These are phyloP conservation scores for Phyllosticta capitalensis DNA, from an alignment of 2,329 filamentous ascomycete genomes.

Conservation along the genomic window DNA sequence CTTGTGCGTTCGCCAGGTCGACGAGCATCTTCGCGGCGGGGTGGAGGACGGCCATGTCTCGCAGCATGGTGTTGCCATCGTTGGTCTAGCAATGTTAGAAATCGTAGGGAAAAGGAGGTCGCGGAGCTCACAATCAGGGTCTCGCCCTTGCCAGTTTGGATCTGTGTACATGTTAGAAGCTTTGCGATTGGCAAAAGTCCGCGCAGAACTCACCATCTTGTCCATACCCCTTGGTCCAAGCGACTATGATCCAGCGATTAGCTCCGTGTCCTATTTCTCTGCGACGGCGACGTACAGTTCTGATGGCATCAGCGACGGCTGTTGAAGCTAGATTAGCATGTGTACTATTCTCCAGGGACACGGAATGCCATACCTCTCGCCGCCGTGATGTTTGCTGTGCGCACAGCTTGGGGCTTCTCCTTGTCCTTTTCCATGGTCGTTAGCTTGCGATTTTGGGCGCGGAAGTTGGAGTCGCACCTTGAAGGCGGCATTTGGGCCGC, in stretches of 20 bases:
- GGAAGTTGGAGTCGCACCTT: slow-evolving; percentile 37
- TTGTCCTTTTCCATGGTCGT: slow-evolving; percentile 53
- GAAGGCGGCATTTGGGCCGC: slow-evolving; percentile 55
- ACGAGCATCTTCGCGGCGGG: slow-evolving; percentile 99
- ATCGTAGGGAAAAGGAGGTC: slow-evolving; percentile 15
- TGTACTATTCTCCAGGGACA: slow-evolving; percentile 16
- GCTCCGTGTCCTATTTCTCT: neutral
- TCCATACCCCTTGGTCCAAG: slow-evolving; percentile 96
- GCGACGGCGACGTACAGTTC: slow-evolving; percentile 51
- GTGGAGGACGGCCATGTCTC: slow-evolving; percentile 98
- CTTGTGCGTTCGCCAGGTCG: slow-evolving; percentile 91
- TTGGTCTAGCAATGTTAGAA: slow-evolving; percentile 53
- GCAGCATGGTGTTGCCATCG: slow-evolving; percentile 98
- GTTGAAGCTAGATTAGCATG: slow-evolving; percentile 8
- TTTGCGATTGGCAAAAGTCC: neutral
- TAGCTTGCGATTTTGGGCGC: slow-evolving; percentile 27
- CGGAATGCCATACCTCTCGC: slow-evolving; percentile 63
- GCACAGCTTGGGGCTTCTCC: slow-evolving; percentile 97
- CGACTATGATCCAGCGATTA: slow-evolving; percentile 42
- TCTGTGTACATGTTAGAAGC: slow-evolving; percentile 39
- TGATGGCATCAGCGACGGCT: slow-evolving; percentile 96
- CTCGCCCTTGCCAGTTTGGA: slow-evolving; percentile 90
- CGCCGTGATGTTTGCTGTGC: slow-evolving; percentile 92
- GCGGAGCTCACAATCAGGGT: slow-evolving; percentile 64
- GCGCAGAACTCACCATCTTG: slow-evolving; percentile 61